Base-by-base conservation (phyloP, 495 filamentous ascomycete genomes). In the Penicillium verhagenii region DNA sequence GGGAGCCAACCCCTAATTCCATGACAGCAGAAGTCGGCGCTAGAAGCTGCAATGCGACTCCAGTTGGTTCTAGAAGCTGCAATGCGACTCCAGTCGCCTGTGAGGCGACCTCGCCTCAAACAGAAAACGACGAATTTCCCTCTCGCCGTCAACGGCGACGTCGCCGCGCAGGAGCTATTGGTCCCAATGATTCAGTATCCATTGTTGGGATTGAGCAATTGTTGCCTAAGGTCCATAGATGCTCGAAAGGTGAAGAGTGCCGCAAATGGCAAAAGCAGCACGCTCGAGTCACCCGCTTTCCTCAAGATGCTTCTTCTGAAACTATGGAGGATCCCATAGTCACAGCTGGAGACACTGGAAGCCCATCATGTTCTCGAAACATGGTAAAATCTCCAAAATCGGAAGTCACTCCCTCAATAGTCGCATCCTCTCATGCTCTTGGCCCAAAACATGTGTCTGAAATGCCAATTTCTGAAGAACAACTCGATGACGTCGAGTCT, bases 141-240 rank as follows among this genome's bases (percentile, higher is more conserved):
- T 14, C 4, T 10, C 31, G 31, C 11, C 31, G 31, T 35, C 31
- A 35, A n/a, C 10, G 31, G n/a, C 13, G 31, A 35, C 31, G 31
- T 68, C 64, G 6, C 68, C 71, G 54, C 72, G 75, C 62, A 10
- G 83, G 86, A 46, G 86, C 89, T 47, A 82, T 92, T 63, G 81
- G 79, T 0, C 91, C 90, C 0, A 76, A 81, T 10, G 91, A 96
- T 56, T 91, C 90, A 6, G 88, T 93, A 3, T 95, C 92, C 0
- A 96, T 96, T 52, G 91, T 96, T 28, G 92, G 81, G 0, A 96
- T 96, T 55, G 92, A 96, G 71, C 90, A 96, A 65, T 62, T 92
- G 14, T 74, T 96, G 18, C 92, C 92, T 3, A 92, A 88, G 69
- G 80, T 83, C 0, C 94, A 98, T 69, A 82, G 77, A 33, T 98